phyloP scores from a whole-genome alignment of 805 yeast genomes.

The Starmerella bombi region DNA sequence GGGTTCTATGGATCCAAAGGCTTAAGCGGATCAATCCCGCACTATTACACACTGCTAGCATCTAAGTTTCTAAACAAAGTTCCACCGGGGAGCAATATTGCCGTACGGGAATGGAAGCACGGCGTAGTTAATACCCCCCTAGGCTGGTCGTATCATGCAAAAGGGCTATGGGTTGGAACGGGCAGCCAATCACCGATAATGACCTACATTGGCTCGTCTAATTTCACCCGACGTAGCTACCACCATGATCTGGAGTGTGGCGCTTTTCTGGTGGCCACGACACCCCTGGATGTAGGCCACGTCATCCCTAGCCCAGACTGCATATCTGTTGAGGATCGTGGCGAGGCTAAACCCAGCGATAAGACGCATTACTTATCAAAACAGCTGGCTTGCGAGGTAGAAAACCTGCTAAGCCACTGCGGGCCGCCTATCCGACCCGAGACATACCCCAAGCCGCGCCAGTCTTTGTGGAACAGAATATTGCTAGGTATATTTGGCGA shows the following conservation, averaged over 20 bases:
- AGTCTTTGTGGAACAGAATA: conserved; percentile 1
- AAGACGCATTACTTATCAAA: conserved; percentile 31
- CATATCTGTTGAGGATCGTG: too few relatives aligned
- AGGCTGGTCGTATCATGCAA: conserved; percentile 98
- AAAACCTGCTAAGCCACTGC: conserved; percentile 4
- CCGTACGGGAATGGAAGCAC: conserved; percentile 69
- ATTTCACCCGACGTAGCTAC: conserved; percentile 84
- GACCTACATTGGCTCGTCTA: conserved; percentile 83
- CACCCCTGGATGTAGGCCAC: too few relatives aligned
- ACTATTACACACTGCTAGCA: conserved; percentile 70
- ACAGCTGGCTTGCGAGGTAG: conserved; percentile 1
- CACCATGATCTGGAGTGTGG: conserved; percentile 79
- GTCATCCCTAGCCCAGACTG: too few relatives aligned
- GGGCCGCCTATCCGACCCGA: too few relatives aligned
- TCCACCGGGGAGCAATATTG: conserved; percentile 35
- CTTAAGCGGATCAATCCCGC: conserved; percentile 67
- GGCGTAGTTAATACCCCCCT: conserved; percentile 68
- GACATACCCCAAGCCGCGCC: background rate
- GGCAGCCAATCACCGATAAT: conserved; percentile 39
- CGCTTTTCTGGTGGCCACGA: conserved; percentile 52
- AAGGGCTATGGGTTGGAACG: conserved; percentile 72
- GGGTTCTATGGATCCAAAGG: conserved; percentile 83
- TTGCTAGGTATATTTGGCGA: conserved; percentile 9
- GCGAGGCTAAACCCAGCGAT: too few relatives aligned
- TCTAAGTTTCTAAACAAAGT: conserved; percentile 50